phyloP scores from a whole-genome alignment of 352 stramenopile species.

The Pythium scleroteichum region DNA sequence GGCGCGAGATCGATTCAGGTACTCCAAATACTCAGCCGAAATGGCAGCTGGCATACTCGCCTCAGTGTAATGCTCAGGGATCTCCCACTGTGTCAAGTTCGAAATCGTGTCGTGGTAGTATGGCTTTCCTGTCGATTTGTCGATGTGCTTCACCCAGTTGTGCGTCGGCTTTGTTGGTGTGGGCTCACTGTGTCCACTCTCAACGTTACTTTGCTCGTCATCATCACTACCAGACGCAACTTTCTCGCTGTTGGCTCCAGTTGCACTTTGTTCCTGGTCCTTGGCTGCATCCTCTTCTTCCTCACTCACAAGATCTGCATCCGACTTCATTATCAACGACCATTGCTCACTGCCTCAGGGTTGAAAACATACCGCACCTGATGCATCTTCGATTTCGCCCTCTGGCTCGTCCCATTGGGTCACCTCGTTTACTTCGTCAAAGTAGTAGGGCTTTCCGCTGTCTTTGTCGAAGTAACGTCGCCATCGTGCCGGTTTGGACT shows the following conservation, averaged over 20 bases:
- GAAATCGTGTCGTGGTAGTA: conserved; percentile 76
- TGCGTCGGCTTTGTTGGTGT: background rate
- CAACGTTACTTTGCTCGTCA: too few relatives aligned
- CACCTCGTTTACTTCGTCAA: conserved; percentile 65
- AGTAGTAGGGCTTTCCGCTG: conserved; percentile 63
- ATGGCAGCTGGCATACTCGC: conserved; percentile 21
- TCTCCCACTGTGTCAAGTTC: conserved; percentile 70
- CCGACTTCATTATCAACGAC: background rate
- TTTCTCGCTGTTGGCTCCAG: conserved; percentile 8
- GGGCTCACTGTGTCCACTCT: background rate
- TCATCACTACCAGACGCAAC: too few relatives aligned
- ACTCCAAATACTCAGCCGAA: conserved; percentile 64
- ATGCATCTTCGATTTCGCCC: conserved; percentile 31
- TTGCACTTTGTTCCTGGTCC: conserved; percentile 22
- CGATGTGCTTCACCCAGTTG: conserved; percentile 77
- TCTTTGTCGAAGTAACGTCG: conserved; percentile 64
- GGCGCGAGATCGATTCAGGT: conserved; percentile 53
- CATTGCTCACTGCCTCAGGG: background rate
- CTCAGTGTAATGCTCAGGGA: conserved; percentile 52
- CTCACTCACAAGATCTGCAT: conserved; percentile 1
- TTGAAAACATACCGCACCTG: conserved; percentile 20
- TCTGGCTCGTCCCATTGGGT: conserved; percentile 80
- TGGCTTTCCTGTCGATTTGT: conserved; percentile 59
- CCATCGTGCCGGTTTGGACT: conserved; percentile 41
- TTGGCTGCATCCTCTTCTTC: background rate